These are phyloP conservation scores for Nemania sp. DNA, from an alignment of 2,329 filamentous ascomycete genomes.

Conservation along the genomic window DNA sequence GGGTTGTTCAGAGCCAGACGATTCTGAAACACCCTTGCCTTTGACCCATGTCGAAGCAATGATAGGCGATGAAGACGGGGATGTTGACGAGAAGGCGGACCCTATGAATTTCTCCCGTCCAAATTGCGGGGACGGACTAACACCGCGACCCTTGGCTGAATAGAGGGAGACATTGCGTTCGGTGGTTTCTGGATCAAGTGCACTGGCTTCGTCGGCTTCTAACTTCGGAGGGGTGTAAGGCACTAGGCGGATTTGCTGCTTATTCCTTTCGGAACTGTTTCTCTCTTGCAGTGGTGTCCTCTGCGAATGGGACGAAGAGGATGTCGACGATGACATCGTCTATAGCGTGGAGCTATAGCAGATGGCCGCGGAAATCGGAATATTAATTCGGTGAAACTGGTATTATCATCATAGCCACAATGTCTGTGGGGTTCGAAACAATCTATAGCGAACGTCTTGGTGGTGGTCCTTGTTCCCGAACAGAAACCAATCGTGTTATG, in stretches of 20 bases:
- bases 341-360: conserved; percentile 22
- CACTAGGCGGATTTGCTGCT: conserved; percentile 51
- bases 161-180: conserved; percentile 25
- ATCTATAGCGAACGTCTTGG: conserved; percentile 15
- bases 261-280: conserved; percentile 47
- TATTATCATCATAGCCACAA: conserved; percentile 30
- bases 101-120: conserved; percentile 37
- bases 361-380: conserved; percentile 20
- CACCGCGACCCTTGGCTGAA: conserved; percentile 24
- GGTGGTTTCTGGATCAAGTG: conserved; percentile 26
- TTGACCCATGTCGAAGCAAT: conserved; percentile 44
- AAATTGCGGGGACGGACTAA: conserved; percentile 29
- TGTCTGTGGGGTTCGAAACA: conserved; percentile 21
- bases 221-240: conserved; percentile 52
- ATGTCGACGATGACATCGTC: conserved; percentile 40
- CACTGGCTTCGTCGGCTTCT: conserved; percentile 33
- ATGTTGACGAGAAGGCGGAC: conserved; percentile 42
- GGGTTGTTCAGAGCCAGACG: conserved; percentile 38
- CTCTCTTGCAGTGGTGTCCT: conserved; percentile 45
- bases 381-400: conserved; percentile 22
- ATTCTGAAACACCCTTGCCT: conserved; percentile 50
- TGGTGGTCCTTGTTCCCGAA: conserved; percentile 9
- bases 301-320: conserved; percentile 33
- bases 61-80: conserved; percentile 38
- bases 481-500: conserved; percentile 4